Conservation (phyloP, 2,329 filamentous ascomycete species). For the Blastomyces percursus region DNA sequence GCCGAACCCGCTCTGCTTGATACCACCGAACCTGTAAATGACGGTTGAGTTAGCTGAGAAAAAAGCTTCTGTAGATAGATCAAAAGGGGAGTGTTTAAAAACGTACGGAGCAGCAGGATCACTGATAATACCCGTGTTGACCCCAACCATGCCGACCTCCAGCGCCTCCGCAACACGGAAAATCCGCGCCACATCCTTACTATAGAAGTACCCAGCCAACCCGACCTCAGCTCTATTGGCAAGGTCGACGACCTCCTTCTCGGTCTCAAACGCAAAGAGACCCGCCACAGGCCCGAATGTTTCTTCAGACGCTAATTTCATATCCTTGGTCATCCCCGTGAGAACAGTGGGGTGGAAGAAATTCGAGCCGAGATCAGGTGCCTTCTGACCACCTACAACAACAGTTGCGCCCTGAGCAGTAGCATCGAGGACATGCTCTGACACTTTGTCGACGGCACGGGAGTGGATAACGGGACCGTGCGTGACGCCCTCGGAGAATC, state of each 20-base stretch:
- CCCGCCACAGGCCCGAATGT: constrained; percentile 93
- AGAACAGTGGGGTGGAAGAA: constrained; percentile 89
- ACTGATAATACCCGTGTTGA: constrained; percentile 60
- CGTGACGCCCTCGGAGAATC: constrained; percentile 37
- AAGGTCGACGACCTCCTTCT: constrained; percentile 73
- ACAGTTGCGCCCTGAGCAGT: constrained; percentile 65
- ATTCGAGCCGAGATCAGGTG: constrained; percentile 65
- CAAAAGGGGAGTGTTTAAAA: background rate
- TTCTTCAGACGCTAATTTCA: constrained; percentile 78
- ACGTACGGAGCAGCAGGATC: constrained; percentile 42
- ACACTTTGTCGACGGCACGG: constrained; percentile 68
- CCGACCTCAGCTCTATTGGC: constrained; percentile 80
- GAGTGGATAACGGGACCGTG: constrained; percentile 56
- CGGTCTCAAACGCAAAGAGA: constrained; percentile 76
- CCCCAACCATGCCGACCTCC: constrained; percentile 43
- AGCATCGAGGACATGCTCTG: constrained; percentile 69
- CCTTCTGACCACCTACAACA: constrained; percentile 60
- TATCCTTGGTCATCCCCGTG: constrained; percentile 71
- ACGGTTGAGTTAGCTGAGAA: background rate
- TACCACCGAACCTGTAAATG: constrained; percentile 55
- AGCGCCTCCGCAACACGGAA: constrained; percentile 51
- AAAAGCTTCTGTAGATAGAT: background rate
- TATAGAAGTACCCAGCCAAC: constrained; percentile 91
- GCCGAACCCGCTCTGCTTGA: constrained; percentile 74
- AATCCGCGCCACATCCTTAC: constrained; percentile 45